A percentile compares a stretch with the other conserved stretches of the same genome.
phyloP scores from a whole-genome alignment of 2,329 filamentous ascomycete genomes.

The Colletotrichum cuscutae region DNA sequence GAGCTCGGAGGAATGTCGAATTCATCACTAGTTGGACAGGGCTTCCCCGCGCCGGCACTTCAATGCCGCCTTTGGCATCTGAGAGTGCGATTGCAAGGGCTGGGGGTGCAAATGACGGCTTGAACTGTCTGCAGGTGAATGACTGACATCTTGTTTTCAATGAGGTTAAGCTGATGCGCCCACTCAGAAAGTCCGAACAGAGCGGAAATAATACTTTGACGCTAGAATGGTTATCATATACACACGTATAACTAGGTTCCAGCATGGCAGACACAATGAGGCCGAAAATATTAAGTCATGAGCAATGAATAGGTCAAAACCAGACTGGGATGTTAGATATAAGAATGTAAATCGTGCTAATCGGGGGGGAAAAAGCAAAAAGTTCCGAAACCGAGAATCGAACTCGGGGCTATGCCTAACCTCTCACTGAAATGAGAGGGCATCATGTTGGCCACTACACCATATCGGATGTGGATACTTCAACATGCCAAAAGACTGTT shows the following conservation, averaged over 20 bases:
- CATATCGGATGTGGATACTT: slow-evolving; percentile 3
- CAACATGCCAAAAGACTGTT: accelerated
- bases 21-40: background rate
- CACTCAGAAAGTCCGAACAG: too few species aligned
- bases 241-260: too few species aligned
- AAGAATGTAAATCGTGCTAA: too few species aligned
- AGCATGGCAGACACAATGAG: background rate
- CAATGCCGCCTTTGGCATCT: background rate
- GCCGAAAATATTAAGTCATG: too few species aligned
- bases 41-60: slow-evolving; percentile 9
- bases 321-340: too few species aligned
- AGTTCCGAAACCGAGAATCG: slow-evolving; percentile 26
- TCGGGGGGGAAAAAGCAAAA: background rate
- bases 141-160: background rate
- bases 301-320: too few species aligned
- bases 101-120: background rate
- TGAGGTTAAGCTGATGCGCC: too few species aligned
- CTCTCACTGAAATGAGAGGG: background rate
- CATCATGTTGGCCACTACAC: slow-evolving; percentile 31
- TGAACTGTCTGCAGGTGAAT: background rate
- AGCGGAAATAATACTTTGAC: too few species aligned
- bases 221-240: too few species aligned
- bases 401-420: slow-evolving; percentile 29
- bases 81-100: background rate
- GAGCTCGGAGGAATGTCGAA: background rate